A percentile compares a stretch with the other conserved stretches of the same genome.
Evolutionary conservation across 345 rosid species (phyloP).

Genomic region (Conringia planisiliqua): DNA sequence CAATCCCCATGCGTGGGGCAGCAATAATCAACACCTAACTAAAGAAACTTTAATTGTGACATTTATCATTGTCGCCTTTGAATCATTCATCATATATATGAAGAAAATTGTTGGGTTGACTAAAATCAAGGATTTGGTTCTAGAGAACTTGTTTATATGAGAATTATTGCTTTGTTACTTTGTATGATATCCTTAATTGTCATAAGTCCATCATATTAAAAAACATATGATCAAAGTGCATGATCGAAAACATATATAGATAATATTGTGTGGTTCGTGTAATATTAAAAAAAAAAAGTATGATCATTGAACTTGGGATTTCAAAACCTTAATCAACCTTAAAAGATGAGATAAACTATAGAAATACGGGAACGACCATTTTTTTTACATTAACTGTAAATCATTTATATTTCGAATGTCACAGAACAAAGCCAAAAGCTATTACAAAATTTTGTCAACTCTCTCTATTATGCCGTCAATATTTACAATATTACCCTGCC

Average conservation of each 20-base stretch:
- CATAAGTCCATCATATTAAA: too few relatives aligned
- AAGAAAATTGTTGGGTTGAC: constrained; percentile 22
- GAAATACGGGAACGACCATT: background rate
- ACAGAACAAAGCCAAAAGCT: constrained; percentile 19
- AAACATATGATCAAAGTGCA: background rate
- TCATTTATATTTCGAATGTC: background rate
- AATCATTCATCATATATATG: background rate
- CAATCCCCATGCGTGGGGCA: constrained; percentile 30
- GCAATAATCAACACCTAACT: background rate
- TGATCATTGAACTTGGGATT: background rate
- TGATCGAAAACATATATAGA: background rate
- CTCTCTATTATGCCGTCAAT: background rate
- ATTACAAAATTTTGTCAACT: constrained; percentile 32
- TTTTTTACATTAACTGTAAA: background rate
- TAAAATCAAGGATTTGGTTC: background rate
- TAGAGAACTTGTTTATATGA: background rate
- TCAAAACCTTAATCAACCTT: background rate
- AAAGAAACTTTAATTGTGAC: background rate
- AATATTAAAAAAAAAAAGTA: background rate
- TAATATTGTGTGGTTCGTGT: background rate
- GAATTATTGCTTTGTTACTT: background rate
- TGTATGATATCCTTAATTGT: background rate
- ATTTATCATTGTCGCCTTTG: background rate
- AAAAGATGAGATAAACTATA: background rate
- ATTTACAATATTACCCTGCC: constrained; percentile 28